Evolutionary conservation across 768 basidiomycete species (phyloP), one percentile per base, ranked within the genome.

Genomic region (Asterophora parasitica): DNA sequence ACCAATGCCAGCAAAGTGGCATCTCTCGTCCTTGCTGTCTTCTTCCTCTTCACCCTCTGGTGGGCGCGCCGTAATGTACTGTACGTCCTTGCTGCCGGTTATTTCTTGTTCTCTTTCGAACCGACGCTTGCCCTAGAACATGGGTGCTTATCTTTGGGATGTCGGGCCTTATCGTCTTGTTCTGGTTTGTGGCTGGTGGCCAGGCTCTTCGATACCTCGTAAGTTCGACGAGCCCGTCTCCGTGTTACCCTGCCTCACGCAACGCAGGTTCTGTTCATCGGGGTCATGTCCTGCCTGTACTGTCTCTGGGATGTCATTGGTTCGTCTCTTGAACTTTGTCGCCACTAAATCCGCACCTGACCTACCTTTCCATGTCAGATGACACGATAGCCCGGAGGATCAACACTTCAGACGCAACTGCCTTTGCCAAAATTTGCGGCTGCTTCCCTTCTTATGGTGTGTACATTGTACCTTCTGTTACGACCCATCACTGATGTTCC

Each of bases 1-100:
- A 91, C 88, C 38, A 83, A 88, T 54, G 92, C 92, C 3, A 87
- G 84, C 68, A 95, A 95, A 62, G 59, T 92, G 37, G 92, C 90
- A 1, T 81, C 80, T 16, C 64, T 95, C 16, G 82, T 84, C 7
- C 73, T 95, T 42, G 92, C 83, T 7, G 86, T 64, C n/a, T 88
- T 92, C 66, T 94, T 93, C 69, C 54, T 94, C 27, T 74, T 93
- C 56, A 92, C 90, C 1, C 73, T 93, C 3, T 95, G 90, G 88
- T 90, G 88, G 88, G 87, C 88, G 7, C 72, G 85, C 41, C 74
- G 71, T 53, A 88, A 87, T 59, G 75, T 79, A 72, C 55, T 94
- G 85, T 88, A 54, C 58, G 83, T 67, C 23, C 7, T 4, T 23
- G 23, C 23, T 23, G 23, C 6, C 6, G 23, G 23, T 16, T 7